Percentiles rank a stretch among this genome's conserved stretches.
Evolutionary conservation across 805 yeast species (phyloP).

Genomic region (Suhomyces pyralidae): DNA sequence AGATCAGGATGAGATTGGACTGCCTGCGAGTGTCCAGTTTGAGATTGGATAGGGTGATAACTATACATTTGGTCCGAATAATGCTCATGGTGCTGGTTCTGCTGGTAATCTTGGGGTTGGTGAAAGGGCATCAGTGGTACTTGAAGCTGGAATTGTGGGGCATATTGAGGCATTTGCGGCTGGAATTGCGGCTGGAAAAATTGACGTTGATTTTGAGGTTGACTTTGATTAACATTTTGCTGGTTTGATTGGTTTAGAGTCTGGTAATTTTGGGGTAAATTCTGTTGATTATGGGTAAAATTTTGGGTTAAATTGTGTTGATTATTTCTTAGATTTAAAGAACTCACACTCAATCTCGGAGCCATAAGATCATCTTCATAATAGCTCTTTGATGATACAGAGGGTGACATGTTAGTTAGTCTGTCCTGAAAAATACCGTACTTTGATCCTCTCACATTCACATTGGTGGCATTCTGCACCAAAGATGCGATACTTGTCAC

Average conservation of each 20-base stretch:
- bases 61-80: neutral
- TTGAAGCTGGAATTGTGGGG: neutral
- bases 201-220: neutral
- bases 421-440: constrained; percentile 11
- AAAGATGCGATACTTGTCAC: constrained; percentile 3
- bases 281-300: neutral
- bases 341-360: neutral
- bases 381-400: constrained; percentile 10
- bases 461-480: constrained; percentile 3
- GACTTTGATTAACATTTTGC: neutral
- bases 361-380: constrained; percentile 5
- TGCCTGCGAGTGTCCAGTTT: too few relatives aligned
- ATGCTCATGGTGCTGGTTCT: neutral
- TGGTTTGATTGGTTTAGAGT: neutral
- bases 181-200: neutral
- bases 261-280: constrained; percentile 1
- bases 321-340: neutral
- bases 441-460: neutral
- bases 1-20: too few relatives aligned
- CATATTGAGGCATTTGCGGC: neutral
- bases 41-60: neutral
- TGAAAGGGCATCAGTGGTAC: neutral
- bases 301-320: neutral
- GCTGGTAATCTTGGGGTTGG: neutral
- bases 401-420: constrained; percentile 10